Evolutionary conservation across 306 rosid genomes (phyloP).

Genomic region (Trifolium repens): DNA sequence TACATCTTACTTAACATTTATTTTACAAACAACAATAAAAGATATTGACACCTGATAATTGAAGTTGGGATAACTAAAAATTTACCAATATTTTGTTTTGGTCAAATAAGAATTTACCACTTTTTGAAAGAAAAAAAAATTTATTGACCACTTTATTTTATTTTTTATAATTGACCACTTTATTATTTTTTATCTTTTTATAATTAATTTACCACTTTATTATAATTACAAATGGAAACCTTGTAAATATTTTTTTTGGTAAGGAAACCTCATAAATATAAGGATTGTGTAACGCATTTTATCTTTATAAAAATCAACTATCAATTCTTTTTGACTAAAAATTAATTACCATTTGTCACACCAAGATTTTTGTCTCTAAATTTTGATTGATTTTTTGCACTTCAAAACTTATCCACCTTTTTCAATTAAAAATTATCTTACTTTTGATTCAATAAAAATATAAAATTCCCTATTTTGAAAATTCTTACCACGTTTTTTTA

Average conservation of each 20-base stretch:
- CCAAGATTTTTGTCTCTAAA: not conserved
- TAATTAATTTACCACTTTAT: too few species aligned
- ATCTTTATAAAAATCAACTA: not conserved
- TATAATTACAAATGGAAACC: not conserved
- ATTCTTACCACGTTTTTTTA: conserved; percentile 15
- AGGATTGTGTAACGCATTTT: not conserved
- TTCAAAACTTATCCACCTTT: not conserved
- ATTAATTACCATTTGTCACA: not conserved
- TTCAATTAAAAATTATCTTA: too few species aligned
- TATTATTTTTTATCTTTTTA: too few species aligned
- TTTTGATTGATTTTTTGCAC: not conserved
- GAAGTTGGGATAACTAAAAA: too few species aligned
- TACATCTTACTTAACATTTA: too few species aligned
- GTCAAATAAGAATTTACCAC: too few species aligned
- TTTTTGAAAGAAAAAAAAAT: too few species aligned
- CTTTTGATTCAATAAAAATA: not conserved
- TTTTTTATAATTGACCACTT: too few species aligned
- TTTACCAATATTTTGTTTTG: too few species aligned
- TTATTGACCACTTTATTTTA: too few species aligned
- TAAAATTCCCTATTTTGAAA: not conserved
- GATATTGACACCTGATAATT: too few species aligned
- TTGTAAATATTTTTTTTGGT: not conserved
- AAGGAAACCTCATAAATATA: not conserved
- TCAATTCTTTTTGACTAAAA: not conserved
- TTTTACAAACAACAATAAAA: too few species aligned